These are phyloP conservation scores for Kazachstania kunashirensis DNA, from an alignment of 805 yeast species.

Conservation along the genomic window DNA sequence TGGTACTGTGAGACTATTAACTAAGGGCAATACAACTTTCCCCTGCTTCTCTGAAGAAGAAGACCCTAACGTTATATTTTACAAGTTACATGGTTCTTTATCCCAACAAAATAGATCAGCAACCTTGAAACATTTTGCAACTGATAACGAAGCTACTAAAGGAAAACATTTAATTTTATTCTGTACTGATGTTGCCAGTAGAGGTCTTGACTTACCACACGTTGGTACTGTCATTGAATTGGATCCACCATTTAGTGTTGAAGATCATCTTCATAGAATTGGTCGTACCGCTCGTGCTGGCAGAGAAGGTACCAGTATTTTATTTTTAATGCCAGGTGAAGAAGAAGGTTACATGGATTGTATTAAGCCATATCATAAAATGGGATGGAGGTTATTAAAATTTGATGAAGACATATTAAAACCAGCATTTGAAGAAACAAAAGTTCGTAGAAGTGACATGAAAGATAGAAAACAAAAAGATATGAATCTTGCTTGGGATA, in stretches of 20 bases:
- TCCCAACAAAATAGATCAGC: constrained; percentile 75
- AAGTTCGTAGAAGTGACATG: constrained; percentile 28
- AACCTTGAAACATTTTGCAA: constrained; percentile 54
- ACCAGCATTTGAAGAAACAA: constrained; percentile 27
- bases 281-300: constrained; percentile 99
- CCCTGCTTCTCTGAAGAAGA: constrained; percentile 29
- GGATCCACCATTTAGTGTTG: constrained; percentile 91
- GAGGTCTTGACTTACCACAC: constrained; percentile 88
- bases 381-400: constrained; percentile 40
- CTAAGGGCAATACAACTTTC: constrained; percentile 22
- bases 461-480: constrained; percentile 28
- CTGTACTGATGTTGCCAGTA: constrained; percentile 96
- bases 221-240: constrained; percentile 81
- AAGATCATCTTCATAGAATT: constrained; percentile 91
- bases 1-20: constrained; percentile 27
- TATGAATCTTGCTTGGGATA: constrained; percentile 59
- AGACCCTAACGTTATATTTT: constrained; percentile 38
- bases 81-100: constrained; percentile 83
- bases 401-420: constrained; percentile 38
- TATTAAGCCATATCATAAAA: constrained; percentile 47
- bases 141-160: constrained; percentile 33
- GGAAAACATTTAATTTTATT: constrained; percentile 58
- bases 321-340: constrained; percentile 78
- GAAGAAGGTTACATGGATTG: constrained; percentile 77
- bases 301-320: constrained; percentile 60